Evolutionary conservation across 1,284 basidiomycete species (phyloP).

Genomic region (Puccinia hordei): DNA sequence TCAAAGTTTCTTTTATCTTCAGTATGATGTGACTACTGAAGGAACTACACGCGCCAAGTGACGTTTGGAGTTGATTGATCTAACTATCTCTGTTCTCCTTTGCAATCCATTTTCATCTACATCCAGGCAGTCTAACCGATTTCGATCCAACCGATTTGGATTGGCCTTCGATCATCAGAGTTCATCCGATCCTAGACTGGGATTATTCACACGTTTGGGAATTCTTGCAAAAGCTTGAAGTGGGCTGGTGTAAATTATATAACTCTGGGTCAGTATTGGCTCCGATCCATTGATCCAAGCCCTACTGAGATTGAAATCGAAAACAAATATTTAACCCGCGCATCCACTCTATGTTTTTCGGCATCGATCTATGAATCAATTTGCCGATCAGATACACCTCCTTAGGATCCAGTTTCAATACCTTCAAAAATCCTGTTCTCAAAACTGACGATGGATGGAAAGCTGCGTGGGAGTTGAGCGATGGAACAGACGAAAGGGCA

Average conservation of each 20-base stretch:
- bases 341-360: neutral
- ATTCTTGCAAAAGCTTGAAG: slow-evolving; percentile 73
- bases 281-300: too few relatives aligned
- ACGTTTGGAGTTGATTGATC: neutral
- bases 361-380: neutral
- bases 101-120: neutral
- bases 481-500: slow-evolving; percentile 73
- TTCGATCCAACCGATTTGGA: slow-evolving; percentile 78
- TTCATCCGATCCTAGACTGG: slow-evolving; percentile 97
- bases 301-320: too few relatives aligned
- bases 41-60: neutral
- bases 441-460: slow-evolving; percentile 60
- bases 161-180: slow-evolving; percentile 86
- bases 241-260: slow-evolving; percentile 86
- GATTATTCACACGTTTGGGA: slow-evolving; percentile 84
- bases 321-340: too few relatives aligned
- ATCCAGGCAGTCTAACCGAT: slow-evolving; percentile 65
- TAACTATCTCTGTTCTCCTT: neutral
- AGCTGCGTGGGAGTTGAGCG: slow-evolving; percentile 77
- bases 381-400: slow-evolving; percentile 79
- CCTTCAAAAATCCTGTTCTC: slow-evolving; percentile 75
- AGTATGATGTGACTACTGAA: too few relatives aligned
- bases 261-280: slow-evolving; percentile 80
- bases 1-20: neutral
- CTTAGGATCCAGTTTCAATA: slow-evolving; percentile 91